A percentile compares a stretch with the other conserved stretches of the same genome.
phyloP scores from a whole-genome alignment of 2,329 filamentous ascomycete genomes.

The Xylaria sp. region DNA sequence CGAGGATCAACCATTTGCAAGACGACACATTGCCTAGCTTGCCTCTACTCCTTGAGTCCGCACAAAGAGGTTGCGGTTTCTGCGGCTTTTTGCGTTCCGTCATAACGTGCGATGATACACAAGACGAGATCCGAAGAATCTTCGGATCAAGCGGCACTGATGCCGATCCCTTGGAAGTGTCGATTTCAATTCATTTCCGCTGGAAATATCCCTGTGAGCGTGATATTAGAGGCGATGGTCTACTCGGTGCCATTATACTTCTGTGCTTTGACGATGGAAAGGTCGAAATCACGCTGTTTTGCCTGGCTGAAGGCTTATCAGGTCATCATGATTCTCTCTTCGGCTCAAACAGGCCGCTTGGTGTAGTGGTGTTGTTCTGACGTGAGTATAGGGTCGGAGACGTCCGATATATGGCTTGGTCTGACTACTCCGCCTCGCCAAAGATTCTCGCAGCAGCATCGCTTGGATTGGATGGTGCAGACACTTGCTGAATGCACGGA shows the following conservation, averaged over 20 bases:
- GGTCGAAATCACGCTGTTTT: constrained; percentile 2
- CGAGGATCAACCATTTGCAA: background rate
- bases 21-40: constrained; percentile 1
- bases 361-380: background rate
- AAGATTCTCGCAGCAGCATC: background rate
- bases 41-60: background rate
- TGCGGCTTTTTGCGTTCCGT: constrained; percentile 6
- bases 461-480: constrained; percentile 6
- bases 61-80: constrained; percentile 1
- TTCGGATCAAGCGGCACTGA: constrained; percentile 3
- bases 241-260: constrained; percentile 2
- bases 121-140: constrained; percentile 1
- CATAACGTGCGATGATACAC: constrained; percentile 1
- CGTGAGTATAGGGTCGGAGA: background rate
- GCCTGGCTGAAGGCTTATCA: constrained; percentile 7
- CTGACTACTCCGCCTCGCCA: constrained; percentile 1
- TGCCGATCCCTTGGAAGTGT: background rate
- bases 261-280: constrained; percentile 5
- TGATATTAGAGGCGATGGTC: constrained; percentile 5
- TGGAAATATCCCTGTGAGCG: background rate
- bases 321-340: background rate
- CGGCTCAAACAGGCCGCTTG: background rate
- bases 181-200: constrained; percentile 8
- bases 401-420: constrained; percentile 5
- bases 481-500: background rate